Base-by-base conservation (phyloP, 176 grass and related monocot genomes). In the Eremochloa ophiuroides region DNA sequence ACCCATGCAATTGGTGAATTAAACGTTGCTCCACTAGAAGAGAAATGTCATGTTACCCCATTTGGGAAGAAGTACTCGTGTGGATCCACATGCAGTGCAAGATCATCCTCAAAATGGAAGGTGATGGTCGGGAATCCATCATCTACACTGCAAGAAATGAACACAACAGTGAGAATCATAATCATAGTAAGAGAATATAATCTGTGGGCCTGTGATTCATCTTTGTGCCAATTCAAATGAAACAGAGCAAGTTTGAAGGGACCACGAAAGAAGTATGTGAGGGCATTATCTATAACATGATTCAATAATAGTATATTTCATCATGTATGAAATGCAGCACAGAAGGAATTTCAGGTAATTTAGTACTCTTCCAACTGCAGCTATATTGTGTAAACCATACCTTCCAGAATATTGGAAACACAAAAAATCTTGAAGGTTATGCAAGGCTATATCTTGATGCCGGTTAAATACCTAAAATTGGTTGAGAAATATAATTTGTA, bases 11-110 rank as follows among this genome's bases (percentile, higher is more conserved):
- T 62, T 30, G 69, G 44, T 42, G 53, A 51, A 53, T 17, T 76
- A 53, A 69, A 70, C 30, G 12, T 40, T 61, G 33, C 17, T 75
- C 16, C 7, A 62, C 41, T 23, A 83, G 66, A 33, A 69, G 10
- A 63, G 14, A 75, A 50, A 85, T 81, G 66, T 62, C 51, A 69
- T 43, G 44, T 98, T 93, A 98, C 96, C 96, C 75, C 84, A 87
- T 99, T 93, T 95, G 91, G 51, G 34, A 99, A 99, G 73, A 99
- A 86, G 83, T 99, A 99, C 61, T 99, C 96, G 80, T 95, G 96
- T 42, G 96, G 96, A 89, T 93, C 93, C 53, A 95, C 96, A 82
- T 89, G 85, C 65, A 99, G 77, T 64, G 82, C 70, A 72, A 99
- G 83, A 62, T 87, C 86, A 66, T 80, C 85, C 88, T 98, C 88